Percentiles rank a stretch among this genome's conserved stretches.
Conservation (phyloP, 164 flowering plant species). For the Warburgia ugandensis region DNA sequence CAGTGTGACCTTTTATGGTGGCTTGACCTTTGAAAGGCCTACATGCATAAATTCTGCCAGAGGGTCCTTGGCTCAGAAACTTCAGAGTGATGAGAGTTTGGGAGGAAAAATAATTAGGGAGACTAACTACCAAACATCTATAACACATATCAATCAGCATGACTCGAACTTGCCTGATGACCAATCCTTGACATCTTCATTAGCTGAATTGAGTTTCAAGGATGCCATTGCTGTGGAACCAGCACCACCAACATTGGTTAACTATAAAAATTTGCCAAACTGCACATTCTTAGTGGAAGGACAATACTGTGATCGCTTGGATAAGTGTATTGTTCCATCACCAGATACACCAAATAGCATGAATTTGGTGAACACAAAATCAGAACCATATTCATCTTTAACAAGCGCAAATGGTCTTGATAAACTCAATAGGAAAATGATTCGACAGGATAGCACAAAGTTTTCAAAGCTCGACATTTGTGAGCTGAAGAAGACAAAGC, state of each 20-base stretch:
- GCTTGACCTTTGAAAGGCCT: conserved; percentile 15
- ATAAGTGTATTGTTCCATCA: conserved; percentile 19
- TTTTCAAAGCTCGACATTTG: too few relatives aligned
- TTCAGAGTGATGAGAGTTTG: conserved; percentile 19
- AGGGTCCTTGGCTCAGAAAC: conserved; percentile 17
- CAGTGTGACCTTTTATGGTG: conserved; percentile 11
- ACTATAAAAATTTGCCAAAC: conserved; percentile 16
- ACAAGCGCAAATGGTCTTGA: conserved; percentile 8
- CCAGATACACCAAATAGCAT: conserved; percentile 17
- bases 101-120: conserved; percentile 10
- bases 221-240: conserved; percentile 14
- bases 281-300: conserved; percentile 16
- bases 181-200: conserved; percentile 43
- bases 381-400: conserved; percentile 7
- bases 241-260: conserved; percentile 10
- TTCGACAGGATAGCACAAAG: conserved; percentile 13
- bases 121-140: conserved; percentile 17
- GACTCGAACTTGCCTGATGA: conserved; percentile 31
- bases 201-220: conserved; percentile 30
- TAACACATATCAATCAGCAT: conserved; percentile 11
- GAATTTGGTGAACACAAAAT: conserved; percentile 12
- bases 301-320: conserved; percentile 15
- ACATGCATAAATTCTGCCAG: conserved; percentile 18
- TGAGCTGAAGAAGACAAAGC: too few relatives aligned
- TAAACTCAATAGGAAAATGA: conserved; percentile 17